Evolutionary conservation across 495 filamentous ascomycete species (phyloP), one percentile per base, ranked within the genome.

Genomic region (Massariosphaeria phaeospora): DNA sequence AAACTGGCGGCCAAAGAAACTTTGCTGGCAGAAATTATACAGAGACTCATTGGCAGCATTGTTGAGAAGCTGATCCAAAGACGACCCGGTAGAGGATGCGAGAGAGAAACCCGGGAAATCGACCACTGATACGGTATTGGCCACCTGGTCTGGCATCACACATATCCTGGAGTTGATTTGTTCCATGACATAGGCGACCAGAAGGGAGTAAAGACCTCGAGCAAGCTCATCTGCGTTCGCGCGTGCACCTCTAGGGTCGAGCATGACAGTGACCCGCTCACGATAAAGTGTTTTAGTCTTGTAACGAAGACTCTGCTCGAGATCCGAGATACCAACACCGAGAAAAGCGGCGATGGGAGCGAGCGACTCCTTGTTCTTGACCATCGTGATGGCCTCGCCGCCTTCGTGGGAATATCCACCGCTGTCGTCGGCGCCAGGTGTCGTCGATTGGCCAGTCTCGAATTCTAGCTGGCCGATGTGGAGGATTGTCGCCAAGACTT

Each of bases 401-500:
- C 93, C 93, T 69, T 98, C 93, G 68, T 95, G 91, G 0, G 89
- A 93, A 69, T 91, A 96, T 15, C 93, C 93, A 46, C 91, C 91
- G 64, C 91, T 96, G 56, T 98, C 91, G 57, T 96, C 90, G 10
- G 81, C 88, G 1, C 78, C 79, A 3, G 82, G 84, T 12, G 81
- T 79, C 0, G 91, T 96, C 48, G 81, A 79, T 59, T 91, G 84
- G 4, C 82, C 80, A 0, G 79, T 91, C 51, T 79, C 77, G 64
- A 98, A 98, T 43, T 97, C 93, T 11, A 98, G 76, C 67, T 98
- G 91, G 30, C 93, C 93, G 61, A 98, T 88, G 62, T 98, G 93
- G 12, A 98, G 77, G 56, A 98, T 94, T 63, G 79, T 80, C 18
- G 93, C 93, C 20, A 98, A 70, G 35, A 96, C 81, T 70, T 97